phyloP scores from a whole-genome alignment of 345 rosid species.

The Gossypium herbaceum region DNA sequence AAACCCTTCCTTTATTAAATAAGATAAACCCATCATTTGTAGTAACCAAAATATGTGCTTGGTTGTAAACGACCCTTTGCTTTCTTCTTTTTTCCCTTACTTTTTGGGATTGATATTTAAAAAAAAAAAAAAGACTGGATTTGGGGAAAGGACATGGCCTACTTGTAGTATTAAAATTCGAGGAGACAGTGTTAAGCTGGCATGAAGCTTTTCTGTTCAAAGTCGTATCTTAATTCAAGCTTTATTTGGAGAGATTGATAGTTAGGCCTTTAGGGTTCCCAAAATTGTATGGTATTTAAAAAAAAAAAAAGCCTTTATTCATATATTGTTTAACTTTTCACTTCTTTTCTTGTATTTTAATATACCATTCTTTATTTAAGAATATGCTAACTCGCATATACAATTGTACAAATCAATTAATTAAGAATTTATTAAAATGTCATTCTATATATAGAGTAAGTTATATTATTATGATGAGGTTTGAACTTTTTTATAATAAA shows the following conservation, averaged over 20 bases:
- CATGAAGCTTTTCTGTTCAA: constrained; percentile 12
- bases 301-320: background rate
- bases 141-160: constrained; percentile 33
- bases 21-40: background rate
- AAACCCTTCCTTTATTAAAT: background rate
- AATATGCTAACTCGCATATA: background rate
- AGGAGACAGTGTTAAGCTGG: constrained; percentile 20
- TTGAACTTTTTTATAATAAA: too few relatives aligned
- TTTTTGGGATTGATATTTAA: constrained; percentile 11
- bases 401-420: too few relatives aligned
- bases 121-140: background rate
- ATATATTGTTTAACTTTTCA: background rate
- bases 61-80: background rate
- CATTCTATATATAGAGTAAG: too few relatives aligned
- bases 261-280: background rate
- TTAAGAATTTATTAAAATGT: too few relatives aligned
- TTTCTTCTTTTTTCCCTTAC: background rate
- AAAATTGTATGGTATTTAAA: background rate
- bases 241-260: background rate
- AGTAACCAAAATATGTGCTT: background rate
- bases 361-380: background rate
- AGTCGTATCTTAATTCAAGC: background rate
- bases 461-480: too few relatives aligned
- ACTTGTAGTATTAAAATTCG: constrained; percentile 20
- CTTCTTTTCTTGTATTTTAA: background rate